A percentile compares a stretch with the other conserved stretches of the same genome.
phyloP scores from a whole-genome alignment of 1,284 basidiomycete species.

The Ustilago curta region DNA sequence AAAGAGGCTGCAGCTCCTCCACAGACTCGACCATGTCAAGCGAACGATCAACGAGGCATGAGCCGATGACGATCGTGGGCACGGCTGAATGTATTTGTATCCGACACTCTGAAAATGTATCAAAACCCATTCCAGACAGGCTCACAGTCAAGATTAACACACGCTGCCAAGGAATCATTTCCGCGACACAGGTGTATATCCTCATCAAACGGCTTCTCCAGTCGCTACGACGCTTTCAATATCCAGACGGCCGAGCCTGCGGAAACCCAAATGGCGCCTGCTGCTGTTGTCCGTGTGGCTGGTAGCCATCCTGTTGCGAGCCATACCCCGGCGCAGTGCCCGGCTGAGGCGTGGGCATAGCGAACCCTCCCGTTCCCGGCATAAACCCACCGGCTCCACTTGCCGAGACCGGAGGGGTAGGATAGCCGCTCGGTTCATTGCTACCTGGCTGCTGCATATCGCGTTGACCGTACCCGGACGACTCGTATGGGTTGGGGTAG shows the following conservation, averaged over 20 bases:
- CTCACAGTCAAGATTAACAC: too few species aligned
- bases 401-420: background rate
- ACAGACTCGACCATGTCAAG: slow-evolving; percentile 20
- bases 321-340: slow-evolving; percentile 2
- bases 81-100: slow-evolving; percentile 1
- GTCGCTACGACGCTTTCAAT: slow-evolving; percentile 2
- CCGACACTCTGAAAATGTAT: background rate
- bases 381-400: slow-evolving; percentile 11
- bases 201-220: background rate
- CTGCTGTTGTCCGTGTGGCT: slow-evolving; percentile 12
- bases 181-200: too few species aligned
- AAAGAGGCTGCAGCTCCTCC: background rate
- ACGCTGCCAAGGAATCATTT: background rate
- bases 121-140: background rate
- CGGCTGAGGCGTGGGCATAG: slow-evolving; percentile 42
- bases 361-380: slow-evolving; percentile 41
- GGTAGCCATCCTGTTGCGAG: background rate
- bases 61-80: background rate
- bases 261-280: slow-evolving; percentile 34
- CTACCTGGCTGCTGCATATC: slow-evolving; percentile 9
- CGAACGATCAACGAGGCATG: background rate
- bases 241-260: slow-evolving; percentile 24
- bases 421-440: slow-evolving; percentile 8
- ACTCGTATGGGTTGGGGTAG: slow-evolving; percentile 22
- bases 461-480: slow-evolving; percentile 21